These are phyloP conservation scores for Nemania serpens DNA, from an alignment of 2,329 filamentous ascomycete genomes.

Conservation along the genomic window DNA sequence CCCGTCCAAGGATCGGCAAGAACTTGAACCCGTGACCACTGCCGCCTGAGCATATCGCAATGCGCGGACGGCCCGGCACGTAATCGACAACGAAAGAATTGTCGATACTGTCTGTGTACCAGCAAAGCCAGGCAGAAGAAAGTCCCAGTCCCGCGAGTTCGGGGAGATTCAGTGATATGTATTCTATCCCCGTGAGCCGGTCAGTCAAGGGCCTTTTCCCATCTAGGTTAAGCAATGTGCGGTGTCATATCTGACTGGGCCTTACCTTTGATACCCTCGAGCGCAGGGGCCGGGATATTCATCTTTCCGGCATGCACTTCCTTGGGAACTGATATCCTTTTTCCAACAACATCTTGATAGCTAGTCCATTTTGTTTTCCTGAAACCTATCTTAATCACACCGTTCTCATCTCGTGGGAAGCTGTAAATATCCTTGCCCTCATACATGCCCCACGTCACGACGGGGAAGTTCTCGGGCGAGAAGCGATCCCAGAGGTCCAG, in stretches of 20 bases:
- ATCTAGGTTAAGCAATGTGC: neutral
- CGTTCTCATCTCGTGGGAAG: conserved; percentile 49
- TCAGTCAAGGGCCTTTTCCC: neutral
- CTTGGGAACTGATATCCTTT: conserved; percentile 34
- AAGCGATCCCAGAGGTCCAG: conserved; percentile 47
- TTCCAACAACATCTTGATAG: conserved; percentile 29
- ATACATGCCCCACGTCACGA: conserved; percentile 47
- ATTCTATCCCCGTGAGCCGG: conserved; percentile 22
- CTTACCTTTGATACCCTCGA: conserved; percentile 37
- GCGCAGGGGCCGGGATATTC: conserved; percentile 30
- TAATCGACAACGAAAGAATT: conserved; percentile 50
- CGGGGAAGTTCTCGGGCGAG: conserved; percentile 50
- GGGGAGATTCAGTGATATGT: conserved; percentile 44
- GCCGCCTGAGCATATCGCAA: conserved; percentile 65
- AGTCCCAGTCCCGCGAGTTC: conserved; percentile 46
- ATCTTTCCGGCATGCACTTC: conserved; percentile 30
- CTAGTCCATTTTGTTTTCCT: conserved; percentile 51
- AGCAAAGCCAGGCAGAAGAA: conserved; percentile 50
- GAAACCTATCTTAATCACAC: conserved; percentile 55
- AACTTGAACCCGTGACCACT: conserved; percentile 51
- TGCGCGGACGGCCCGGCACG: conserved; percentile 39
- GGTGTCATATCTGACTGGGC: neutral
- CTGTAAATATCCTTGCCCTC: conserved; percentile 52
- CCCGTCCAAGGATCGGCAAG: conserved; percentile 39
- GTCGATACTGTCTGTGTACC: conserved; percentile 42